These are phyloP conservation scores for Claviceps pazoutovae DNA, from an alignment of 2,329 filamentous ascomycete species.

Conservation along the genomic window DNA sequence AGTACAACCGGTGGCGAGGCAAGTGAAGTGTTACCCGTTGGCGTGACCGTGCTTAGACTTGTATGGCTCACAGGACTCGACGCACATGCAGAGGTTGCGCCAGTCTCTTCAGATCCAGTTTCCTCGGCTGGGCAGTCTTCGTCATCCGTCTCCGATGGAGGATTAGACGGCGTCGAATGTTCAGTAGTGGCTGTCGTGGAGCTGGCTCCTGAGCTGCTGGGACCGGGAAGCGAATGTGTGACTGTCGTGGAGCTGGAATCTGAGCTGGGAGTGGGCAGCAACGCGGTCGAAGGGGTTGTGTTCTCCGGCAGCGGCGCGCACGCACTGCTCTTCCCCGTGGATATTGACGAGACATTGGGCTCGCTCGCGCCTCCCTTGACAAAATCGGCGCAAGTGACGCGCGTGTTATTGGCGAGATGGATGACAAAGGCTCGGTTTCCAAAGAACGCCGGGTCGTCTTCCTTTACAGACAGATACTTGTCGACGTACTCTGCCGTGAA, in stretches of 20 bases:
- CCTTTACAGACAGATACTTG: slow-evolving; percentile 38
- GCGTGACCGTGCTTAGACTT: background rate
- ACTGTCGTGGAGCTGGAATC: background rate
- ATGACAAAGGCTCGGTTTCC: slow-evolving; percentile 52
- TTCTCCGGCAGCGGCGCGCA: background rate
- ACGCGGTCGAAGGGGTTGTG: background rate
- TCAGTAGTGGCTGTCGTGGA: background rate
- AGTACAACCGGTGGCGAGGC: background rate
- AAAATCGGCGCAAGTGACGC: slow-evolving; percentile 53
- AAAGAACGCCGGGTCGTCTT: slow-evolving; percentile 42
- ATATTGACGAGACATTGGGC: background rate
- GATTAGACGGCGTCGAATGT: background rate
- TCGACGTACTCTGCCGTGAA: slow-evolving; percentile 41
- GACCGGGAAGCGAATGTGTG: too few relatives aligned
- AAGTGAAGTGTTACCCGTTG: background rate
- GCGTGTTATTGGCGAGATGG: slow-evolving; percentile 49
- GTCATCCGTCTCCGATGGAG: background rate
- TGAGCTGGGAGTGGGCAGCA: background rate
- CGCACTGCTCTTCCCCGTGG: background rate
- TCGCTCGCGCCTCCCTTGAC: background rate
- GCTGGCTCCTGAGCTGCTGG: background rate
- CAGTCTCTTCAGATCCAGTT: background rate
- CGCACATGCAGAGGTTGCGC: background rate
- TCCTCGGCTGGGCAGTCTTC: background rate
- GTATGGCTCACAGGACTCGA: background rate